phyloP scores from a whole-genome alignment of 257 asterid genomes.

The Solanum peruvianum region DNA sequence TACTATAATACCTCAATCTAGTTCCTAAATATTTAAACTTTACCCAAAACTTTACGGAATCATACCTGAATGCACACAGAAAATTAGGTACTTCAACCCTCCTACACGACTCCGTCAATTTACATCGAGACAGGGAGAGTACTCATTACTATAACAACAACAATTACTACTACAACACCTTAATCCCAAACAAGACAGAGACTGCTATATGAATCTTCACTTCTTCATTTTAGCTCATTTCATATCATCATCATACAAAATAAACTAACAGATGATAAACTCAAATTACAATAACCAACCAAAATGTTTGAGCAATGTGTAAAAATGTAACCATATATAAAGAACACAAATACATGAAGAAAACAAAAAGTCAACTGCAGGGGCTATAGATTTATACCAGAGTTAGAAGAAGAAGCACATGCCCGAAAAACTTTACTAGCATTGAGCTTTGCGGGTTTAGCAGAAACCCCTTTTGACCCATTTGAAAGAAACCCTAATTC shows the following conservation, averaged over 20 bases:
- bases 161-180: background rate
- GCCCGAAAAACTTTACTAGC: background rate
- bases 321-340: background rate
- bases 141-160: background rate
- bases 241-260: background rate
- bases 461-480: slow-evolving; percentile 12
- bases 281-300: background rate
- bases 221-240: background rate
- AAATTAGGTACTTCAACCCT: background rate
- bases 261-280: background rate
- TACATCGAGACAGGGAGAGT: background rate
- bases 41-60: background rate
- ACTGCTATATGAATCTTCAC: background rate
- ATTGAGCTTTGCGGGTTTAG: slow-evolving; percentile 15
- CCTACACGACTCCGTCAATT: background rate
- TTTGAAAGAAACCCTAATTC: slow-evolving; percentile 15
- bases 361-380: background rate
- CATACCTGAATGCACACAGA: background rate
- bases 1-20: background rate
- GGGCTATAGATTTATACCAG: slow-evolving; percentile 12
- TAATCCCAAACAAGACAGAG: background rate
- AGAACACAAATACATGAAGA: background rate
- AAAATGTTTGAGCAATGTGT: background rate
- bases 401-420: slow-evolving; percentile 28
- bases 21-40: background rate